Evolutionary conservation across 345 rosid genomes (phyloP), one percentile per base, ranked within the genome.

Genomic region (Ceriops decandra): DNA sequence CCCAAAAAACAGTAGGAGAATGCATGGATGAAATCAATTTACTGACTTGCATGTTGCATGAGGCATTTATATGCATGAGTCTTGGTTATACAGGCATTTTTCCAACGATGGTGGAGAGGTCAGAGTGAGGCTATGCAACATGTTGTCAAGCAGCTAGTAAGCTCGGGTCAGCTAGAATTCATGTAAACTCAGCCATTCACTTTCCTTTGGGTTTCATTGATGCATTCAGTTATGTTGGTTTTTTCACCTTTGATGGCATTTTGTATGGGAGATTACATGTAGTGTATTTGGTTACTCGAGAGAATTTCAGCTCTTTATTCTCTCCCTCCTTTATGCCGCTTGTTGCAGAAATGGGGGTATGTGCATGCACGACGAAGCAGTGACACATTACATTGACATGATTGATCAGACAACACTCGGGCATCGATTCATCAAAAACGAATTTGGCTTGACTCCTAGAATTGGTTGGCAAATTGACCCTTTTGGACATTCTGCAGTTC

Each of bases 391-490:
- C 77, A 88, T 95, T 73, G 99, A 95, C 77, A 89, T 95, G 96
- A 91, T 95, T 79, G 99, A 95, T 76, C 99, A 95, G 82, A 91
- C 93, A 46, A 87, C 97, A 64, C 95, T 95, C 26, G 99, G 99
- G 54, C 99, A 95, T 78, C 83, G 82, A 35, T 91, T 88, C 66
- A 87, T 95, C 57, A 77, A 82, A 79, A 79, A 82, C 57, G 95
- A 88, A 81, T 91, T 93, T 75, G 89, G 85, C 67, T 80, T 91
- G 74, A 88, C 91, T 72, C 99, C 99, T 15, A 91, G 97, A 80
- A 88, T 89, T 76, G 97, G 99, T 75, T 95, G 99, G 99, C 99
- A 95, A 81, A 91, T 95, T 63, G 99, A 95, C 60, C 99, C 99
- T 21, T 95, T 95, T 82, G 99, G 99, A 68, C 99, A 95, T 85